These are phyloP conservation scores for Rubus parviflorus DNA, from an alignment of 306 rosid species.

Conservation along the genomic window DNA sequence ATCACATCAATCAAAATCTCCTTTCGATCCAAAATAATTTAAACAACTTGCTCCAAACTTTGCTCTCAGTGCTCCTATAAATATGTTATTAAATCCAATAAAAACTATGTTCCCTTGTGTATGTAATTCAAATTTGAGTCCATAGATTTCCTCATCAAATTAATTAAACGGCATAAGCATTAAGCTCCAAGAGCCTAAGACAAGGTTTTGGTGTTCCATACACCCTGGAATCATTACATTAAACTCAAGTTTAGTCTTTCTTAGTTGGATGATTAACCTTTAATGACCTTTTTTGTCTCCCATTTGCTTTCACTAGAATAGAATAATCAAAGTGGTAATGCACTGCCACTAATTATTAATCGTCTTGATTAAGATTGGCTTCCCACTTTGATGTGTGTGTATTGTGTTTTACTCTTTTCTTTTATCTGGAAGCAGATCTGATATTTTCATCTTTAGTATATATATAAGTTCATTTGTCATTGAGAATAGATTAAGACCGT, in stretches of 20 bases:
- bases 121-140: background rate
- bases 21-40: background rate
- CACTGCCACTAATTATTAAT: background rate
- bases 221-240: constrained; percentile 19
- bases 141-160: constrained; percentile 17
- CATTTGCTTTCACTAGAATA: constrained; percentile 9
- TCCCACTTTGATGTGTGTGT: constrained; percentile 11
- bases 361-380: background rate
- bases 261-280: constrained; percentile 6
- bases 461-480: background rate
- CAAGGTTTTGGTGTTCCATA: constrained; percentile 18
- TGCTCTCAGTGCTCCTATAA: background rate
- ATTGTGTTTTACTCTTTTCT: background rate
- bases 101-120: background rate
- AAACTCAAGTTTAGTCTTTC: constrained; percentile 5
- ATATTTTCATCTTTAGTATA: background rate
- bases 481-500: background rate
- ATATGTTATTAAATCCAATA: background rate
- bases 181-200: constrained; percentile 20
- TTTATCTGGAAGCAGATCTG: background rate
- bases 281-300: background rate
- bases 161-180: constrained; percentile 8
- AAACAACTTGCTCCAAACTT: constrained; percentile 2
- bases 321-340: constrained; percentile 6
- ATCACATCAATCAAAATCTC: constrained; percentile 12